Percentiles rank a stretch among this genome's conserved stretches.
Conservation (phyloP, 139 green algal genomes). For the Astrephomene gubernaculifera region DNA sequence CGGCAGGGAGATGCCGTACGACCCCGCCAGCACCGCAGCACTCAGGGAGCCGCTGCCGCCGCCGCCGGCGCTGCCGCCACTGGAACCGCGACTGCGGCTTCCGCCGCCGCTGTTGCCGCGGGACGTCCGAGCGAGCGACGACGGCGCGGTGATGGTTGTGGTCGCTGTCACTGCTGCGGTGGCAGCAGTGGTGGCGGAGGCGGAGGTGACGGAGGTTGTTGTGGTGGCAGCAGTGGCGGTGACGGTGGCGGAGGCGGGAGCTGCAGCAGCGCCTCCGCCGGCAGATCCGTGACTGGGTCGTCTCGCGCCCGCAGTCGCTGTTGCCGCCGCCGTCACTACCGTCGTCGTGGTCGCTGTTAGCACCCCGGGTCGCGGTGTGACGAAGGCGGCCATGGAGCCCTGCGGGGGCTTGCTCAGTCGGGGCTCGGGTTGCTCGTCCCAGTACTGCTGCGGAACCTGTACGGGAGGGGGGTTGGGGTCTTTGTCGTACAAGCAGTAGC, state of each 20-base stretch:
- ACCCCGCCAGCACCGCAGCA: no score
- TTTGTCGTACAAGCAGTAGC: background rate
- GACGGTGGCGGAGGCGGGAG: no score
- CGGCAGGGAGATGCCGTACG: conserved; percentile 46
- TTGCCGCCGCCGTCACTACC: background rate
- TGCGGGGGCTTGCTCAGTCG: background rate
- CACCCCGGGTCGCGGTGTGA: background rate
- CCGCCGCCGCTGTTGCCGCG: no score
- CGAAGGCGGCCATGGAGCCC: background rate
- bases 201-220: no score
- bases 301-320: background rate
- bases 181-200: no score
- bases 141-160: no score
- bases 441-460: conserved; percentile 43
- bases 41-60: background rate
- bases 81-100: background rate
- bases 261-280: no score
- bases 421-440: conserved; percentile 28
- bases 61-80: background rate
- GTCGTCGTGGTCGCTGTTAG: no score
- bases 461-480: background rate
- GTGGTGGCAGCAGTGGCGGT: no score
- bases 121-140: no score
- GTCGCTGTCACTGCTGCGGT: background rate
- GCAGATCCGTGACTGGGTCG: no score